Conservation (phyloP, 1,139 yeast species). For the Arxiozyma bovina region DNA sequence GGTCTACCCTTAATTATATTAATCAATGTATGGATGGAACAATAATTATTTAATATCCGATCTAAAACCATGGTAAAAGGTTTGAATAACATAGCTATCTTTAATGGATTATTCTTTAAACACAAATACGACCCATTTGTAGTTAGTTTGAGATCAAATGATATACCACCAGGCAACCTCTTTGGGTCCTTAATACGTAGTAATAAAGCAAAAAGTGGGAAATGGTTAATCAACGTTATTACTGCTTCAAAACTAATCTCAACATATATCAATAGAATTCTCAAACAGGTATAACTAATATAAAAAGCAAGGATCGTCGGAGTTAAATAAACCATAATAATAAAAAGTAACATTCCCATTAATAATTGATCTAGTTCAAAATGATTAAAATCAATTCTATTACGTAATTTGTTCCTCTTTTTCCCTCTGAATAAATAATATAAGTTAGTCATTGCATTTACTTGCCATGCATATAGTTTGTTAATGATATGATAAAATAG, state of each 20-base stretch:
- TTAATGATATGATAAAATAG: conserved; percentile 75
- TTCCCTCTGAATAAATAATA: conserved; percentile 85
- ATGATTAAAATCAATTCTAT: conserved; percentile 76
- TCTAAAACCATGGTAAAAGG: conserved; percentile 39
- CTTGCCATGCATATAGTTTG: conserved; percentile 67
- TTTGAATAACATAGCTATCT: conserved; percentile 37
- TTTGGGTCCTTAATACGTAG: conserved; percentile 72
- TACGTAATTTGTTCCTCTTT: conserved; percentile 72
- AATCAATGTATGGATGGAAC: conserved; percentile 35
- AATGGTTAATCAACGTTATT: conserved; percentile 64
- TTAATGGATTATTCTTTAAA: conserved; percentile 39
- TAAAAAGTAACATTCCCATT: conserved; percentile 81
- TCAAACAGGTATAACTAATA: conserved; percentile 54
- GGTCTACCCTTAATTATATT: conserved; percentile 39
- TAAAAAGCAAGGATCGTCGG: conserved; percentile 90
- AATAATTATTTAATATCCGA: conserved; percentile 36
- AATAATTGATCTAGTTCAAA: conserved; percentile 81
- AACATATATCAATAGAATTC: conserved; percentile 43
- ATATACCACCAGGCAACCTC: conserved; percentile 85
- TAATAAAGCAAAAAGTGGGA: conserved; percentile 76
- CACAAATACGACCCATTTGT: neutral
- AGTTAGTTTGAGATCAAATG: conserved; percentile 30
- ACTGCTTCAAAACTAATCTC: conserved; percentile 52
- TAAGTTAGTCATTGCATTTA: conserved; percentile 58
- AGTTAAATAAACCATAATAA: conserved; percentile 62